Base-by-base conservation (phyloP, 2,329 filamentous ascomycete genomes). In the Exophiala sp. region DNA sequence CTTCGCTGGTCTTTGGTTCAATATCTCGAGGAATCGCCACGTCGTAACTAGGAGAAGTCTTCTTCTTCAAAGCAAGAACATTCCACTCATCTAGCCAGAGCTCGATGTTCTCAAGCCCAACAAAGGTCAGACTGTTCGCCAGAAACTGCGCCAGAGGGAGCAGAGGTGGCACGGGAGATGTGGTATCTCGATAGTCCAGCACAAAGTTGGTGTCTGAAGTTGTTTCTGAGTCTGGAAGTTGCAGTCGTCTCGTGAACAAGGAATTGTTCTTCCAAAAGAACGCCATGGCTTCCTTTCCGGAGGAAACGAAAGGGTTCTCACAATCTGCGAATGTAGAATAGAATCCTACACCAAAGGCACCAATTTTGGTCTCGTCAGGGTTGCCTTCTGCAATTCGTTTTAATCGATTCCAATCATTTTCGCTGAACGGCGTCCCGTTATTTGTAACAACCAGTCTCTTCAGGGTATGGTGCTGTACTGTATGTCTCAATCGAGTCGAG, bases 211-310 rank as follows among this genome's bases (percentile, higher is more conserved):
- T 99, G 64, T 92, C 83, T 32, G 77, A 76, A 51, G 79, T 87
- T 12, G 78, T 73, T 65, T 90, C 80, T 20, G 82, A 82, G 42
- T 83, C 77, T 1, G 87, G 84, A 6, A 96, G 74, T 62, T 85
- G 84, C 18, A 94, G 79, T 63, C 90, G 89, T 64, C 91, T 87
- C 20, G 95, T 99, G 69, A 96, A 97, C 1, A 99, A 80, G 4
- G 90, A 89, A 69, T 97, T 97, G n/a, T 88, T 91, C 71, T 96
- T 97, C 95, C 94, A 99, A 75, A 96, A 99, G 68, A 99, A 99
- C 0, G 92, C 92, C 89, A 99, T 96, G 35, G 91, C 91, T 71
- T 95, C 86, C 58, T 81, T 83, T 1, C 94, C 94, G 1, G 92
- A 97, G 62, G 90, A 94, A 61, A 99, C 88, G 67, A 99, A 97